Percentiles rank a stretch among this genome's conserved stretches.
phyloP scores from a whole-genome alignment of 805 yeast genomes.

The Candida railenensis region DNA sequence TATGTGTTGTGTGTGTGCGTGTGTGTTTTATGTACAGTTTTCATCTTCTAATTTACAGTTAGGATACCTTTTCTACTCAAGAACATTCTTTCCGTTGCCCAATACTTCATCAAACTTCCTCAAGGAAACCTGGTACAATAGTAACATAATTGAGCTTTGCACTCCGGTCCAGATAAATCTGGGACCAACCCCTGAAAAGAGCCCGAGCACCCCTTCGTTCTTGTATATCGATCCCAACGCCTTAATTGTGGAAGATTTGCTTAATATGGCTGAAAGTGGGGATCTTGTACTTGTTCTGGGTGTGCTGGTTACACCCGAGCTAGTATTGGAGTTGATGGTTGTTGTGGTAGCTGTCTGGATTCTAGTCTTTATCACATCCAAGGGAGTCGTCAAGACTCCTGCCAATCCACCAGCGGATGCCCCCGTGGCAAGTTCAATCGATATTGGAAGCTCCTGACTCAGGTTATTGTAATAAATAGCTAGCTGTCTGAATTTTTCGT shows the following conservation, averaged over 20 bases:
- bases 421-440: conserved; percentile 77
- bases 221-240: conserved; percentile 49
- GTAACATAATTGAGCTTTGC: conserved; percentile 91
- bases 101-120: conserved; percentile 43
- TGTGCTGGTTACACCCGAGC: background rate
- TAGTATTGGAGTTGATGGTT: too few relatives aligned
- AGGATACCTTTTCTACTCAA: background rate
- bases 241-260: conserved; percentile 24
- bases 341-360: conserved; percentile 79
- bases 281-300: conserved; percentile 10
- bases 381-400: conserved; percentile 84
- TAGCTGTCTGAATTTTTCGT: conserved; percentile 72
- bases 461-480: conserved; percentile 44
- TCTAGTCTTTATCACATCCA: conserved; percentile 89
- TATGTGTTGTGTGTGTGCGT: too few relatives aligned
- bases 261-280: conserved; percentile 16
- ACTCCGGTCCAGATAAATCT: conserved; percentile 94
- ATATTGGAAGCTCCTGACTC: conserved; percentile 48
- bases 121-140: conserved; percentile 78
- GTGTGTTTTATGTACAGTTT: background rate
- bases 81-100: conserved; percentile 1
- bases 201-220: conserved; percentile 74
- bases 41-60: background rate
- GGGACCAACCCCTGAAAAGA: conserved; percentile 95
- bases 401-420: conserved; percentile 96